Evolutionary conservation across 2,329 filamentous ascomycete genomes (phyloP).

Genomic region (Blastomyces parvus): DNA sequence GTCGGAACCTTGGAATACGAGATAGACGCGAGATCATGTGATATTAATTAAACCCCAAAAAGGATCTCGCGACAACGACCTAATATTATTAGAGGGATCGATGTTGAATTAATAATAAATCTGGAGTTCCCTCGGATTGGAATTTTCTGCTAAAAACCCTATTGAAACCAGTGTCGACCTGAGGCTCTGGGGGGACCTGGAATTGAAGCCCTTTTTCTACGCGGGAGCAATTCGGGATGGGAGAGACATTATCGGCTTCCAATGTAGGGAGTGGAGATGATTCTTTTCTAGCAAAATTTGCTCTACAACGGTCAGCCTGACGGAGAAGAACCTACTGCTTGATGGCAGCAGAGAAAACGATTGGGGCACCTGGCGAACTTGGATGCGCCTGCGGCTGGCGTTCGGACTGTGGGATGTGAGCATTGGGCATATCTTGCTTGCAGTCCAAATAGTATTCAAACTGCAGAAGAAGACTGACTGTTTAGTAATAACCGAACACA

Average conservation of each 20-base stretch:
- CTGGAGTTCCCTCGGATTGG: not conserved
- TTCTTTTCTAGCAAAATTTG: conserved; percentile 27
- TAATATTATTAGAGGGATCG: too few species aligned
- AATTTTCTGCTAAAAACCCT: not conserved
- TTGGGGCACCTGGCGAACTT: conserved; percentile 46
- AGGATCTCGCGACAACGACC: too few species aligned
- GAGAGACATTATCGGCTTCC: not conserved
- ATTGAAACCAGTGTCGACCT: not conserved
- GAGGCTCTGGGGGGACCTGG: not conserved
- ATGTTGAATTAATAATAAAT: not conserved
- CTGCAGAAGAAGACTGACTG: not conserved
- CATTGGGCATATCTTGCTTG: not conserved
- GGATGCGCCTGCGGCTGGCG: conserved; percentile 23
- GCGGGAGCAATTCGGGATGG: not conserved
- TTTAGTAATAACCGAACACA: too few species aligned
- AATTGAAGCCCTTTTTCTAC: not conserved
- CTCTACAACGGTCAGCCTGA: conserved; percentile 39
- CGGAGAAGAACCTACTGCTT: conserved; percentile 40
- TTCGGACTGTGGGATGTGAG: too few species aligned
- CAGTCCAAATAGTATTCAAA: not conserved
- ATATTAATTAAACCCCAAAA: not conserved
- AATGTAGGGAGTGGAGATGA: conserved; percentile 20
- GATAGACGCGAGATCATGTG: conserved; percentile 5
- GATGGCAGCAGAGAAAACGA: conserved; percentile 45
- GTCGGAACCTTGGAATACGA: conserved; percentile 5